These are phyloP conservation scores for Vigna trinervia DNA, from an alignment of 306 rosid genomes.

Conservation along the genomic window DNA sequence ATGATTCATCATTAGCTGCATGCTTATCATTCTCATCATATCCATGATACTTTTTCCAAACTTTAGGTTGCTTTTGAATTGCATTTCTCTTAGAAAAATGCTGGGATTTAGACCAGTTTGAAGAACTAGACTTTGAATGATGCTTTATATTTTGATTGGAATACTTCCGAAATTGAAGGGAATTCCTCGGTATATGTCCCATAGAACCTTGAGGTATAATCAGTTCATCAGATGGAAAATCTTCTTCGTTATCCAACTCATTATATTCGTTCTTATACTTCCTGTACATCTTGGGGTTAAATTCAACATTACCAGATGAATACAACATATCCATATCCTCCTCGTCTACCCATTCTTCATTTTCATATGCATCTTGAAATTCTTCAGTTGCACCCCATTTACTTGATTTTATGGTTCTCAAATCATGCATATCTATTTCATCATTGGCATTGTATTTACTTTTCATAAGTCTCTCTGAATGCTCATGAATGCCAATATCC, in stretches of 20 bases:
- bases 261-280: slow-evolving; percentile 57
- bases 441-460: slow-evolving; percentile 65
- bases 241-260: slow-evolving; percentile 48
- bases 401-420: slow-evolving; percentile 54
- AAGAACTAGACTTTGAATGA: slow-evolving; percentile 60
- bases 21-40: slow-evolving; percentile 53
- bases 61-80: slow-evolving; percentile 58
- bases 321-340: slow-evolving; percentile 56
- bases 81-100: slow-evolving; percentile 60
- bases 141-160: slow-evolving; percentile 60
- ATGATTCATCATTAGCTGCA: slow-evolving; percentile 57
- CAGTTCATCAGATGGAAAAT: slow-evolving; percentile 63
- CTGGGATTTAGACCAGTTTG: slow-evolving; percentile 63
- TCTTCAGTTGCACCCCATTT: slow-evolving; percentile 58
- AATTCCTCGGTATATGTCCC: slow-evolving; percentile 46
- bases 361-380: slow-evolving; percentile 60
- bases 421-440: slow-evolving; percentile 48
- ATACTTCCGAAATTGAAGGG: slow-evolving; percentile 54
- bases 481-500: slow-evolving; percentile 55
- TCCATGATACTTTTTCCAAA: slow-evolving; percentile 74
- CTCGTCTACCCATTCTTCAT: slow-evolving; percentile 68
- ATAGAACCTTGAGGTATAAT: slow-evolving; percentile 53
- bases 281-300: slow-evolving; percentile 53
- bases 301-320: slow-evolving; percentile 57
- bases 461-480: slow-evolving; percentile 58